Evolutionary conservation across 2,329 filamentous ascomycete species (phyloP).

Genomic region (Aspergillus eucalypticola): DNA sequence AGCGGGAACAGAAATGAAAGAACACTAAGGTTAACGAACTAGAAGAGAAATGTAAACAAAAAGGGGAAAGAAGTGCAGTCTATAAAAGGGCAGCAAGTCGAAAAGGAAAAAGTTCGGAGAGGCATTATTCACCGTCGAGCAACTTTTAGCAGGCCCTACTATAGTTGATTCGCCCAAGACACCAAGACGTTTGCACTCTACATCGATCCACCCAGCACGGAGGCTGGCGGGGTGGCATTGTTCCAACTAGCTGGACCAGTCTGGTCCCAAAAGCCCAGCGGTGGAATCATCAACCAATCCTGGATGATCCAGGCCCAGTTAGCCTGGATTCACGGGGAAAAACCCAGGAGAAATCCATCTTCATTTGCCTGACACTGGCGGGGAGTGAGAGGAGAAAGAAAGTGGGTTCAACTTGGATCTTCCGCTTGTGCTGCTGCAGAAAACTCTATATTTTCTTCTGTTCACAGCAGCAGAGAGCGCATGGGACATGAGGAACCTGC

Average conservation of each 20-base stretch:
- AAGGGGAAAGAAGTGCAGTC: not conserved
- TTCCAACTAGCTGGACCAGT: slow-evolving; percentile 1
- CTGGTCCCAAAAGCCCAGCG: not conserved
- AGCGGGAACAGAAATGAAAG: slow-evolving; percentile 14
- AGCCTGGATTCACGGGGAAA: not conserved
- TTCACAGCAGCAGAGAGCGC: not conserved
- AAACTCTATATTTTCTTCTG: not conserved
- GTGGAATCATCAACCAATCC: not conserved
- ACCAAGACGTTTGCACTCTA: not conserved
- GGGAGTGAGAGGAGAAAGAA: not conserved
- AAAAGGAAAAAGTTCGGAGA: not conserved
- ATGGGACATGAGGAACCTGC: not conserved
- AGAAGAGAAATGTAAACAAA: not conserved
- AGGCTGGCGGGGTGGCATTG: not conserved
- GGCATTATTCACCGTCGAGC: not conserved
- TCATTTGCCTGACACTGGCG: slow-evolving; percentile 22
- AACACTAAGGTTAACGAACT: slow-evolving; percentile 6
- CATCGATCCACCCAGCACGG: not conserved
- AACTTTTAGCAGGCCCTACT: not conserved
- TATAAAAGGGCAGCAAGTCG: not conserved
- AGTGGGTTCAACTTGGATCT: slow-evolving; percentile 10
- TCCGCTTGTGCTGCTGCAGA: slow-evolving; percentile 3
- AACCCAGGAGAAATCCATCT: slow-evolving; percentile 2
- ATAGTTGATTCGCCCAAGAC: not conserved
- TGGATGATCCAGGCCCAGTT: not conserved